Conservation (phyloP, 2,329 filamentous ascomycete species). For the Periconia digitata region DNA sequence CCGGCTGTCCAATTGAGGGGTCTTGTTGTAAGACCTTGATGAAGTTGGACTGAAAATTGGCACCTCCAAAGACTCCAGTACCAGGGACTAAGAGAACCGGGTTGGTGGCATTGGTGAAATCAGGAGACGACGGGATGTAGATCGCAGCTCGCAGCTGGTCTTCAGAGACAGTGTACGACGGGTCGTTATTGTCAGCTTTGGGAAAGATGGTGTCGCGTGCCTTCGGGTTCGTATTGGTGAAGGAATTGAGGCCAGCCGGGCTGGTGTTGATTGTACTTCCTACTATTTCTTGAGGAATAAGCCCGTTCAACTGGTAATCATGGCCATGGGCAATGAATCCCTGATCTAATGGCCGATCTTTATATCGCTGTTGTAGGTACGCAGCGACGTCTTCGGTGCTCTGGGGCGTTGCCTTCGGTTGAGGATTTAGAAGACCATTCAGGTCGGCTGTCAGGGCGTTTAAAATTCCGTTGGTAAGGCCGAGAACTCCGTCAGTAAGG, state of each 20-base stretch:
- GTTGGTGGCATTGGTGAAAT: slow-evolving; percentile 45
- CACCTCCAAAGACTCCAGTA: slow-evolving; percentile 53
- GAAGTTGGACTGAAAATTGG: slow-evolving; percentile 51
- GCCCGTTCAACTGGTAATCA: slow-evolving; percentile 8
- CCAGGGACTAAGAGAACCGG: slow-evolving; percentile 58
- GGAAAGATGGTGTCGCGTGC: slow-evolving; percentile 39
- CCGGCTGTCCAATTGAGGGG: slow-evolving; percentile 49
- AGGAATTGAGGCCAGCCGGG: slow-evolving; percentile 11
- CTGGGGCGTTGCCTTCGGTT: slow-evolving; percentile 2
- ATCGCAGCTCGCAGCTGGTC: slow-evolving; percentile 53
- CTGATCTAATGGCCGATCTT: background rate
- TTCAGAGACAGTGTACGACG: slow-evolving; percentile 53
- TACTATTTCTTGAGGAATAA: slow-evolving; percentile 3
- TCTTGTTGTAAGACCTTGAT: slow-evolving; percentile 50
- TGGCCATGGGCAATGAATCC: slow-evolving; percentile 9
- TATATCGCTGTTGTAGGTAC: slow-evolving; percentile 7
- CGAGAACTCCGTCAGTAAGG: too few species aligned
- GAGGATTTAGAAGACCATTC: slow-evolving; percentile 4
- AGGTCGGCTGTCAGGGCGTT: too few species aligned
- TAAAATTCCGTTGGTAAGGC: too few species aligned
- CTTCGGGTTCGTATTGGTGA: slow-evolving; percentile 25
- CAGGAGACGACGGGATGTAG: slow-evolving; percentile 53
- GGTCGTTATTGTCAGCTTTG: slow-evolving; percentile 44
- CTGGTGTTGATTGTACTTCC: slow-evolving; percentile 7
- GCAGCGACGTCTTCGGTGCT: slow-evolving; percentile 5